Percentiles rank a stretch among this genome's conserved stretches.
Conservation (phyloP, 2,329 filamentous ascomycete species). For the Elsinoe batatas region DNA sequence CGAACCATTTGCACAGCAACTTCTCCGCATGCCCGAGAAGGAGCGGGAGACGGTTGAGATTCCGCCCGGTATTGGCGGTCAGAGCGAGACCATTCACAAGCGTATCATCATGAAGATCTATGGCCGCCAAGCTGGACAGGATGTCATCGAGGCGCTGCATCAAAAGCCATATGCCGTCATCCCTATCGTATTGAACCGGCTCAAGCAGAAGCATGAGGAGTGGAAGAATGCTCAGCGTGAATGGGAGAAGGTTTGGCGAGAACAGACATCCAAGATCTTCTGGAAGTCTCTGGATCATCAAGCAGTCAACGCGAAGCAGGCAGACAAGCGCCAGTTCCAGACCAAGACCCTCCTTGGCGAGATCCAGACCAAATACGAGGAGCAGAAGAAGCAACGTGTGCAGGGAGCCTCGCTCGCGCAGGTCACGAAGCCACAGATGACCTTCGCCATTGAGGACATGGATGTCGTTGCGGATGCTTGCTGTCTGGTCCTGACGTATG, state of each 20-base stretch:
- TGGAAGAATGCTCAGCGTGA: constrained; percentile 96
- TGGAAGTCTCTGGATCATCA: constrained; percentile 96
- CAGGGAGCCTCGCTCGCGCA: constrained; percentile 21
- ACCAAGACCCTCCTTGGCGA: constrained; percentile 83
- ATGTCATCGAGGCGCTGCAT: constrained; percentile 83
- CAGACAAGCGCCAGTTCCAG: constrained; percentile 84
- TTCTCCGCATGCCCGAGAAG: constrained; percentile 61
- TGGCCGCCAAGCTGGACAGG: constrained; percentile 68
- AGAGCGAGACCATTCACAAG: constrained; percentile 94
- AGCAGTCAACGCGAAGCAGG: constrained; percentile 77
- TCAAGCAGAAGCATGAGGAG: constrained; percentile 95
- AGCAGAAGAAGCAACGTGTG: constrained; percentile 63
- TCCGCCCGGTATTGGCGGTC: constrained; percentile 74
- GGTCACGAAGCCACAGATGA: constrained; percentile 49
- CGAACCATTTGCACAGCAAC: constrained; percentile 85
- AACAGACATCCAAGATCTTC: constrained; percentile 89
- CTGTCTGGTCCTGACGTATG: constrained; percentile 35
- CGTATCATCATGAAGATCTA: constrained; percentile 97
- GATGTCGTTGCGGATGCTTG: constrained; percentile 44
- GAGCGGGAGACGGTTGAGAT: constrained; percentile 70
- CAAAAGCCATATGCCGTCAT: constrained; percentile 74
- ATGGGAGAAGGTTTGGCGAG: constrained; percentile 98
- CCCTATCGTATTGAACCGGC: constrained; percentile 73
- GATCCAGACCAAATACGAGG: constrained; percentile 86
- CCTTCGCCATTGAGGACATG: constrained; percentile 56